Base-by-base conservation (phyloP, 441 rosid genomes). In the Daphne laureola region DNA sequence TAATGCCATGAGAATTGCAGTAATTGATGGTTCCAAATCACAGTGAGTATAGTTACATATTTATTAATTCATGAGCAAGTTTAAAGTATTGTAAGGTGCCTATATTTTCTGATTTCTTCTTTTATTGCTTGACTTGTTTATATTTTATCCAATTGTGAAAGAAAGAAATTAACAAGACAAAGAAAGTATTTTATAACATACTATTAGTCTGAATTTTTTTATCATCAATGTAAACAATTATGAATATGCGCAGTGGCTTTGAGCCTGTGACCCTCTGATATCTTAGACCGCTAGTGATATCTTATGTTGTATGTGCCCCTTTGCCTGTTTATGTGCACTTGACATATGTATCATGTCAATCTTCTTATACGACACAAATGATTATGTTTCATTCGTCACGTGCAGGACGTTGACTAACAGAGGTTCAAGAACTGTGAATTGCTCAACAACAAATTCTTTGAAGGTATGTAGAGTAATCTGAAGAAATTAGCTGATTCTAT, bases 21-120 rank as follows among this genome's bases (percentile, higher is more conserved):
- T 61, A 38, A 70, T 56, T 42, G 69, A 73, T 79, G 87, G 78
- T 51, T 78, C 78, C 59, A 84, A 72, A 66, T 66, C 73, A 44
- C 66, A 42, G 97, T 90, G 74, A 81, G 86, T 69, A 17, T 18
- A 15, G 1, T 63, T 36, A 45, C 55, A 11, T 47, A 12, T 46
- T 42, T 40, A 55, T 49, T 31, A 49, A 49, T 27, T 55, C 7
- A 14, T 36, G 14, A 12, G 14, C 7, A n/a, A 18, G 8, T 14
- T 12, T 8, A 43, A 23, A 12, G 53, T 14, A 26, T 13, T 36
- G 14, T n/a, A 52, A 56, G 47, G 15, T 49, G 46, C 53, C 43
- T 53, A 12, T 25, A 59, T 23, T 49, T 21, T 4, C 0, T 2
- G n/a, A n/a, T 49, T 23, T 23, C 18, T 3, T n/a, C 5, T 55